Base-by-base conservation (phyloP, 2,329 filamentous ascomycete genomes). In the Phyllosticta capitalensis region DNA sequence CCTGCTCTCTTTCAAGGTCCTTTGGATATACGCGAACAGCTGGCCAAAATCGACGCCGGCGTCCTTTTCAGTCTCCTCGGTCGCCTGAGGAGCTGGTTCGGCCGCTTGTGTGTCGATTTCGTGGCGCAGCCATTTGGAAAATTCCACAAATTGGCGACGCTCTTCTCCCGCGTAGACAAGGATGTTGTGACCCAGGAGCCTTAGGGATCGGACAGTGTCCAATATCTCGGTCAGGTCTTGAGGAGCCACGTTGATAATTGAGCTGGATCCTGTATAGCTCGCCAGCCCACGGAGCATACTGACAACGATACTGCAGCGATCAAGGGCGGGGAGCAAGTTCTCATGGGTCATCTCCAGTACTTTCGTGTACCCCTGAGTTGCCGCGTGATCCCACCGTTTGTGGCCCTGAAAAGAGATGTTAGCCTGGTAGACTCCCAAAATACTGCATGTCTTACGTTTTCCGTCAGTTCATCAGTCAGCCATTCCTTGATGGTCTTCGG, bases 371-470 rank as follows among this genome's bases (percentile, higher is more conserved):
- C 91, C 90, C 3, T 84, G 83, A 1, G 83, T 81, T 1, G 95
- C 88, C 5, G 89, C 87, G 68, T 92, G 95, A 63, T 97, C 92
- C 94, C 94, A 99, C 54, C 94, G 81, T 73, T 96, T 96, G 67
- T 95, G 89, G 0, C 91, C 91, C 87, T 94, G 33, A n/a, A 14
- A 17, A 45, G 2, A 30, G 30, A 54, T 52, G 54, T 51, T 9
- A 21, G 20, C 51, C 45, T 22, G 26, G 20, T 33, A 22, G 21
- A 52, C 28, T 21, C 12, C 9, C 7, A 55, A 22, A 1, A 56
- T 33, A 52, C 12, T 3, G 5, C 10, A 52, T 28, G 24, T 21
- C 82, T 67, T 77, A 92, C 89, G 63, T 89, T 79, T 68, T 95
- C 90, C 7, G 85, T 83, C 28, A 96, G 76, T 64, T 88, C 88